Conservation (phyloP, 352 stramenopile species). For the Phytopythium delawarense region DNA sequence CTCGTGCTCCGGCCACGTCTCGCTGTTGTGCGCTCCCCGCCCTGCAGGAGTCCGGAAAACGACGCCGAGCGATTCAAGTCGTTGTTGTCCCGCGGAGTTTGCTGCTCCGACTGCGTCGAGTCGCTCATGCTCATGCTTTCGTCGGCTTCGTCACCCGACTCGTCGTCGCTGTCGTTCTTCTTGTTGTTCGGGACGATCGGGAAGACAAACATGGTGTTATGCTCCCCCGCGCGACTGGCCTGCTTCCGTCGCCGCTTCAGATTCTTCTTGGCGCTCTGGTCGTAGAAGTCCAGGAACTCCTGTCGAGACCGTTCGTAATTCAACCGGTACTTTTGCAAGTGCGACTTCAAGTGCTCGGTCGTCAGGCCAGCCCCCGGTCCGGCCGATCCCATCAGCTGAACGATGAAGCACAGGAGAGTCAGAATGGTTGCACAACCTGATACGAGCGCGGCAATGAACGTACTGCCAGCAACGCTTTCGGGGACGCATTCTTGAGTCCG, state of each 20-base stretch:
- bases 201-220: conserved; percentile 79
- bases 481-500: conserved; percentile 84
- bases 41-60: conserved; percentile 3
- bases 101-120: conserved; percentile 8
- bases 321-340: conserved; percentile 87
- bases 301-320: conserved; percentile 83
- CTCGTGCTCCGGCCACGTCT: not conserved
- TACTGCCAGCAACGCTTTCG: conserved; percentile 75
- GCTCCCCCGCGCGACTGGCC: conserved; percentile 34
- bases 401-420: conserved; percentile 9
- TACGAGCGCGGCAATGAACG: conserved; percentile 5
- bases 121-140: conserved; percentile 12
- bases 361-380: conserved; percentile 59
- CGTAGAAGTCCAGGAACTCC: conserved; percentile 86
- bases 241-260: conserved; percentile 45
- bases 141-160: conserved; percentile 31
- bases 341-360: conserved; percentile 85
- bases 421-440: conserved; percentile 2
- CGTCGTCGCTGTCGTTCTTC: conserved; percentile 32
- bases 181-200: conserved; percentile 62
- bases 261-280: conserved; percentile 67
- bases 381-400: conserved; percentile 66
- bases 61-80: not conserved
- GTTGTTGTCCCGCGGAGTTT: conserved; percentile 3
- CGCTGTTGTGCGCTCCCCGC: not conserved